Evolutionary conservation across 164 flowering plant genomes (phyloP), one percentile per base, ranked within the genome.

Genomic region (Vitis cinerea): DNA sequence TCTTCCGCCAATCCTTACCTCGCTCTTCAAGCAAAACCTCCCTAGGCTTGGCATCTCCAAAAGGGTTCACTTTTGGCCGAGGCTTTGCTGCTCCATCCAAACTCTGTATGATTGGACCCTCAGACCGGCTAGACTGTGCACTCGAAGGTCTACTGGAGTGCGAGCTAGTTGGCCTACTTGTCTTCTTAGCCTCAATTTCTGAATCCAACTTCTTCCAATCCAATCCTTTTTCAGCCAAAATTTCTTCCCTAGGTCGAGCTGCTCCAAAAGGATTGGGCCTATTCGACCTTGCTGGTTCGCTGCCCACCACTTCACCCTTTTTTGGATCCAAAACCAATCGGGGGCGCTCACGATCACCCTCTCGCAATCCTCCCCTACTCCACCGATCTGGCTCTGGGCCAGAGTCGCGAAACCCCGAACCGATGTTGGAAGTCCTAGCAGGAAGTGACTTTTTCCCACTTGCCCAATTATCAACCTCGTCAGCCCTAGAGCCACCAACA

Each of bases 11-110:
- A 81, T 94, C 97, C 78, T 77, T 70, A 29, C 97, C 97, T 59
- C 86, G 81, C 78, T 88, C 86, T 70, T 89, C 78, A 71, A 94
- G 77, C 83, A 88, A 74, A 60, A 90, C 79, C 54, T 94, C 98
- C 71, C 97, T 78, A 17, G 97, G 98, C 84, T 88, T 90, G 1
- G 97, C 97, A 74, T 92, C 94, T n/a, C 97, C 98, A 67, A 94
- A 94, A 2, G 97, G 98, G 66, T 94, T 94, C 72, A 90, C 88
- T 75, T 85, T 92, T 3, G 90, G 92, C 62, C 82, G 80, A 5
- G 87, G 76, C 79, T 80, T 91, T 27, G 61, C 74, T 64, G 60
- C 80, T 61, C 58, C 83, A 55, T 81, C 87, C 9, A 72, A 30
- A 10, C 72, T 84, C 61, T 72, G 82, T 49, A 73, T 11, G 3